Evolutionary conservation across 352 stramenopile species (phyloP), one percentile per base, ranked within the genome.

Genomic region (Pythium oligandrum): DNA sequence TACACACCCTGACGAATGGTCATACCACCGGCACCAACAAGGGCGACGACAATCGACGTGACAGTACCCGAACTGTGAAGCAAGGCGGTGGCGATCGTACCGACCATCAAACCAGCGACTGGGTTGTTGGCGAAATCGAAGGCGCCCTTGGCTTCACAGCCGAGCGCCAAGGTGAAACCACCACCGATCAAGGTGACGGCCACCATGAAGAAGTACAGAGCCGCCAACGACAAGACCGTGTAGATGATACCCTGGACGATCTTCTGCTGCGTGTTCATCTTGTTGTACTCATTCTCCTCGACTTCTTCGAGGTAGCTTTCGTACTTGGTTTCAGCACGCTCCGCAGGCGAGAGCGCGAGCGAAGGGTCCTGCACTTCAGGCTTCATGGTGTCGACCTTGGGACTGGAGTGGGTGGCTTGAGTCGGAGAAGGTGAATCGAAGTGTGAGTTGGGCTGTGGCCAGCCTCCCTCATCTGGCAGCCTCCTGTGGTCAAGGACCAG

Each of bases 201-300:
- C 17, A 83, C 57, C 37, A 78, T 57, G 54, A 83, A 81, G 42
- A 70, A 75, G 55, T 78, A 83, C 1, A 78, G 57, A 31, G 50
- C 69, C 30, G 48, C 60, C 9, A 73, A 40, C 17, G 69, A 42
- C 31, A 61, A 31, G 36, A 47, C 51, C n/a, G 68, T 44, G 51
- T 31, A 57, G 51, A 55, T 35, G 10, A 55, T 37, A 7, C 26
- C 49, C 11, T 30, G 17, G 4, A 4, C 38, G 49, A 55, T 45
- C 49, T 55, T 55, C 32, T 48, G 51, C 2, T 7, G n/a, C 1
- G 33, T 43, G 8, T 12, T 57, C 51, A 46, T 57, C 12, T 48
- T 43, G 2, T 26, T 8, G 51, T 45, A 57, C 51, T 49, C 36
- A 34, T 11, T 43, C 35, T 57, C 51, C 0, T 55, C 39, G 39